Percentiles rank a stretch among this genome's conserved stretches.
Conservation (phyloP, 2,329 filamentous ascomycete genomes). For the Lecanicillium sp. region DNA sequence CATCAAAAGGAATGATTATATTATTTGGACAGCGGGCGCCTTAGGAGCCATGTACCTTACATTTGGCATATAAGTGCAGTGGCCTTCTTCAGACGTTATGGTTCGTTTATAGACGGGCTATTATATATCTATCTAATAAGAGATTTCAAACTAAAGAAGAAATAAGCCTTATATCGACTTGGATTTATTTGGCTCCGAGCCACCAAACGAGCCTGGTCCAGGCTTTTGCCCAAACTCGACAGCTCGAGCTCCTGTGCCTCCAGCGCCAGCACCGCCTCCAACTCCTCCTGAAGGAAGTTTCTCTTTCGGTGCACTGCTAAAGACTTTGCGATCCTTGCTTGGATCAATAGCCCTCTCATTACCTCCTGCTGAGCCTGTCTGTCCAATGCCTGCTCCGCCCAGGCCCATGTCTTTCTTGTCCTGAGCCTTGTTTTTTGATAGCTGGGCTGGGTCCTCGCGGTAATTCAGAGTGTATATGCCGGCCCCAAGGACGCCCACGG, state of each 20-base stretch:
- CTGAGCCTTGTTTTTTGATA: slow-evolving; percentile 1
- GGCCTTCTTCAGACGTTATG: no score
- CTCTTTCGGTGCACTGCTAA: slow-evolving; percentile 19
- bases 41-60: no score
- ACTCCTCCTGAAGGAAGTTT: slow-evolving; percentile 24
- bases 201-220: no score
- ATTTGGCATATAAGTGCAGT: no score
- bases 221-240: slow-evolving; percentile 13
- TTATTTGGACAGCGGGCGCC: no score
- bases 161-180: no score
- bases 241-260: slow-evolving; percentile 18
- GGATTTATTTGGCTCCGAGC: no score
- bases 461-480: not conserved
- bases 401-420: slow-evolving; percentile 2
- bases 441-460: not conserved
- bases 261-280: slow-evolving; percentile 22
- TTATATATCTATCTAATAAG: no score
- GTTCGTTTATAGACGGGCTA: no score
- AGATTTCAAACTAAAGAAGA: no score
- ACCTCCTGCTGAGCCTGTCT: not conserved
- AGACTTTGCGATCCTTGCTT: slow-evolving; percentile 10
- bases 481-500: slow-evolving; percentile 3
- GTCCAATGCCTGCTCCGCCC: not conserved
- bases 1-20: no score
- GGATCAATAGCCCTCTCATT: slow-evolving; percentile 4